These are phyloP conservation scores for Piedraia hortae DNA, from an alignment of 2,329 filamentous ascomycete species.

Conservation along the genomic window DNA sequence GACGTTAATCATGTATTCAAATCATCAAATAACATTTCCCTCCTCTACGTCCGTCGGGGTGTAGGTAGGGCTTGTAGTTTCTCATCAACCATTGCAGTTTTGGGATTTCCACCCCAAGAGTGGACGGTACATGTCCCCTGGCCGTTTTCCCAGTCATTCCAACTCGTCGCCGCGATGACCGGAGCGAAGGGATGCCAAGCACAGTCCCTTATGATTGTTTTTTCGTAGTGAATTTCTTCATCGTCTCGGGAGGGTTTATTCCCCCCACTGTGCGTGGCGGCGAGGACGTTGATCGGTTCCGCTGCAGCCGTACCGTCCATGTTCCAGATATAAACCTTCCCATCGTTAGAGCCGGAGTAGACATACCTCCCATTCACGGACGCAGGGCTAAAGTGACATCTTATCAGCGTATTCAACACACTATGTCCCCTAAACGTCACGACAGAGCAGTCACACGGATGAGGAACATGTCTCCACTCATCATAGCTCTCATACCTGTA, in stretches of 20 bases:
- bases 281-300: conserved; percentile 43
- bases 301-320: conserved; percentile 63
- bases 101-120: conserved; percentile 55
- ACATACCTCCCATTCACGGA: conserved; percentile 80
- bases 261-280: too few species aligned
- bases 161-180: conserved; percentile 59
- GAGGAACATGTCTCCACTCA: conserved; percentile 36
- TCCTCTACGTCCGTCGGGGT: too few species aligned
- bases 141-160: conserved; percentile 50
- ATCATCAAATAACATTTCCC: too few species aligned
- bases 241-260: conserved; percentile 30
- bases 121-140: conserved; percentile 54
- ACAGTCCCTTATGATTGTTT: conserved; percentile 60
- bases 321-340: conserved; percentile 78
- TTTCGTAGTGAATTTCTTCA: conserved; percentile 24
- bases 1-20: too few species aligned
- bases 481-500: conserved; percentile 44
- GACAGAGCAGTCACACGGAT: conserved; percentile 67
- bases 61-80: background rate
- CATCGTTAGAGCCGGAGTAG: conserved; percentile 73
- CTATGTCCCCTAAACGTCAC: conserved; percentile 83
- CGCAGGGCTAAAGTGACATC: conserved; percentile 79
- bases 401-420: conserved; percentile 68
- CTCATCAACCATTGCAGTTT: background rate
- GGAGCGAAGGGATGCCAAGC: conserved; percentile 76